Percentiles rank a stretch among this genome's conserved stretches.
These are phyloP conservation scores for Pyrus hybrid DNA, from an alignment of 331 rosid genomes.

Conservation along the genomic window DNA sequence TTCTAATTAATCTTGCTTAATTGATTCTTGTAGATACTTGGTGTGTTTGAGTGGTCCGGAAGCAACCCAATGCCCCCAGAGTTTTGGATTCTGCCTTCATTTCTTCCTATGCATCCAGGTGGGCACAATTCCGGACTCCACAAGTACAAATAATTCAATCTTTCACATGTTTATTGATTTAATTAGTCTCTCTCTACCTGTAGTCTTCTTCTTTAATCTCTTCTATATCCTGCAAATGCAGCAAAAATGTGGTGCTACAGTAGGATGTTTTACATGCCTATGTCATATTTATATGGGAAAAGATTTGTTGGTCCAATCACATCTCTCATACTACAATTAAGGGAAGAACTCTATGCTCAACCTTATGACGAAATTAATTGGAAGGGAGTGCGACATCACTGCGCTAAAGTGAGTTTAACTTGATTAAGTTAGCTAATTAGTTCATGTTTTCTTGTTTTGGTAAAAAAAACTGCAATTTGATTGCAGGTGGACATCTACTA, in stretches of 20 bases:
- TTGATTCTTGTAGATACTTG: conserved; percentile 6
- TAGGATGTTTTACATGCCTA: conserved; percentile 18
- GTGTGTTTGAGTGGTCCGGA: conserved; percentile 50
- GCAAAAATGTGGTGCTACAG: conserved; percentile 18
- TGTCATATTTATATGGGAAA: conserved; percentile 18
- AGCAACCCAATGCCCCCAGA: conserved; percentile 73
- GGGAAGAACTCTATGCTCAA: too few relatives aligned
- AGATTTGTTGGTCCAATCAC: conserved; percentile 18
- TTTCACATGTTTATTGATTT: background rate
- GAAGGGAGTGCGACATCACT: conserved; percentile 7
- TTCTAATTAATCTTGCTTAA: background rate
- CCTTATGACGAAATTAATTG: too few relatives aligned
- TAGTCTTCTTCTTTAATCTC: background rate
- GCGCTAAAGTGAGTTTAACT: conserved; percentile 9
- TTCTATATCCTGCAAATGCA: background rate
- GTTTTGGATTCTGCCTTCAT: too few relatives aligned
- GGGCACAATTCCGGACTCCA: background rate
- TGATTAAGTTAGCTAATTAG: background rate
- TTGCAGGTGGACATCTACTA: conserved; percentile 19
- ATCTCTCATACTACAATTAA: too few relatives aligned
- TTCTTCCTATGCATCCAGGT: conserved; percentile 52
- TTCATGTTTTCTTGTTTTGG: background rate
- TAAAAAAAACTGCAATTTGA: background rate
- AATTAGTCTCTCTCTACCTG: background rate
- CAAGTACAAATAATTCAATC: background rate